Conservation (phyloP, 192 early-diverging fungal species). For the Ambispora gerdemannii region DNA sequence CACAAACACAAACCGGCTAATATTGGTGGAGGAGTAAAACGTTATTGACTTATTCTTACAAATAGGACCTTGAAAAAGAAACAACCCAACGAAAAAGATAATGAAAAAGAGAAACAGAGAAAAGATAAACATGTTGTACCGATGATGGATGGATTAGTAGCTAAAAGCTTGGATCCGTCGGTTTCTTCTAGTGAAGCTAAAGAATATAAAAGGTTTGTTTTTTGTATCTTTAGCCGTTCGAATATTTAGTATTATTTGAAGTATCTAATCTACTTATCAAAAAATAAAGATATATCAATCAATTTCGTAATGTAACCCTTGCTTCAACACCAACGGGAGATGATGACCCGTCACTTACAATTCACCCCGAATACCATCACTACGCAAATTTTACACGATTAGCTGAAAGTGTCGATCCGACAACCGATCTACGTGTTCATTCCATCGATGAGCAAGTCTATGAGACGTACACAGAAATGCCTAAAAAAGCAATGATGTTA, state of each 20-base stretch:
- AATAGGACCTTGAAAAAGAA: slow-evolving; percentile 35
- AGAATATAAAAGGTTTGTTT: slow-evolving; percentile 58
- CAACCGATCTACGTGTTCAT: slow-evolving; percentile 32
- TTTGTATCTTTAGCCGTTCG: background rate
- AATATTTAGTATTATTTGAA: background rate
- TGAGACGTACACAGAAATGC: slow-evolving; percentile 36
- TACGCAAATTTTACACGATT: slow-evolving; percentile 37
- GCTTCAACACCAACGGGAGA: slow-evolving; percentile 30
- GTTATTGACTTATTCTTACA: slow-evolving; percentile 33
- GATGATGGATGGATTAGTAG: slow-evolving; percentile 44
- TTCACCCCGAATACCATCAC: slow-evolving; percentile 40
- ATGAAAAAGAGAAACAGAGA: slow-evolving; percentile 34
- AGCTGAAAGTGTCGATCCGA: slow-evolving; percentile 33
- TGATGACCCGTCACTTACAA: slow-evolving; percentile 28
- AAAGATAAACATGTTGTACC: slow-evolving; percentile 43
- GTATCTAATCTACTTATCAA: background rate
- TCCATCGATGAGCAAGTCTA: slow-evolving; percentile 42
- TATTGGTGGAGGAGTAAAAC: slow-evolving; percentile 25
- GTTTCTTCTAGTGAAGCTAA: slow-evolving; percentile 49
- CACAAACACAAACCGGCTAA: no score
- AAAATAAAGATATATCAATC: slow-evolving; percentile 40
- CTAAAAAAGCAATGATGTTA: slow-evolving; percentile 34
- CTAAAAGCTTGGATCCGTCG: slow-evolving; percentile 51
- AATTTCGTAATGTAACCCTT: slow-evolving; percentile 40
- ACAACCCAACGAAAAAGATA: slow-evolving; percentile 40